Evolutionary conservation across 2,329 filamentous ascomycete genomes (phyloP), one percentile per base, ranked within the genome.

Genomic region (Colletotrichum sojae): DNA sequence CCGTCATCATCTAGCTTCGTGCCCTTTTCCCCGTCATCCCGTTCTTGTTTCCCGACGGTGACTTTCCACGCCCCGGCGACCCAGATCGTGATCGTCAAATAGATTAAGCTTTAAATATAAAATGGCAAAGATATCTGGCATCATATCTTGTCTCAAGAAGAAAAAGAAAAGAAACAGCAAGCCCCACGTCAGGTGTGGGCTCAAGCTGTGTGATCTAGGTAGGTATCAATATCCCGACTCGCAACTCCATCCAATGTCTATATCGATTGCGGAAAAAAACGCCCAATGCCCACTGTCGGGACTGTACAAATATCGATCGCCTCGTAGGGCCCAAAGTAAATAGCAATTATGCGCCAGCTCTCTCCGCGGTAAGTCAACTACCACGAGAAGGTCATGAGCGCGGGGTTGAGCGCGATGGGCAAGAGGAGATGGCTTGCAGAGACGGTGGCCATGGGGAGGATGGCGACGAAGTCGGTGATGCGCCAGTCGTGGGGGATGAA

Each of bases 331-430:
- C 48, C 53, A 49, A 36, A 36, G 22, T 51, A 59, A 67, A 70
- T 67, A 27, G 27, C 56, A 49, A 48, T 54, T 36, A 39, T 13
- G 22, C 54, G 63, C 46, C 51, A 51, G 36, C 10, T n/a, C 12
- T 61, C 40, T 13, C 8, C 52, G 25, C 12, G 31, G n/a, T 43
- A 69, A 39, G 25, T 55, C 22, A 16, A 71, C 77, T 88, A 94
- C 89, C 90, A 94, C 10, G 91, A 92, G 78, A 94, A 94, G 0
- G 90, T 92, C 91, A 94, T 94, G 74, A 94, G 83, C 20, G 91
- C 91, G n/a, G 92, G 92, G 79, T 94, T 94, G 56, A 95, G 82
- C 4, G 89, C 92, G 67, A 94, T 84, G 1, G 92, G 92, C 71
- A 94, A 78, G 57, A 94, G 80, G 66, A 94, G 85, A 79, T 94